Base-by-base conservation (phyloP, 140 eudicot genomes). In the Erigeron philadelphicus region DNA sequence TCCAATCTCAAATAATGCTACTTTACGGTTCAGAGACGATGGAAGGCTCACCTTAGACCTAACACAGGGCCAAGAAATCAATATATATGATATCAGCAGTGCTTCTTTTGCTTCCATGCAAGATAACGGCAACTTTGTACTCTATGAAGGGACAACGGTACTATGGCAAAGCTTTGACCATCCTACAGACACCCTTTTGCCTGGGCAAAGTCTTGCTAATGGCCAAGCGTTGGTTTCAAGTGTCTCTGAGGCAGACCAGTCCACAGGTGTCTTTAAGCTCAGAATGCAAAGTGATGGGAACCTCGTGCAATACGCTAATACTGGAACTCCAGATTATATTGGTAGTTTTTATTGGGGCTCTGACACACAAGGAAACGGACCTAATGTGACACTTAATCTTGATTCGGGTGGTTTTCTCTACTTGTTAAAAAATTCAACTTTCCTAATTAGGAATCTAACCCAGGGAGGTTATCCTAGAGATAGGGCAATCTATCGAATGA, bases 151-250 rank as follows among this genome's bases (percentile, higher is more conserved):
- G 2, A 17, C 18, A 8, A 53, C 59, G 59, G 8, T 15, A 53
- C 54, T 53, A 15, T 53, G 59, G 59, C 59, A 82, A 49, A 75
- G 67, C 31, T 82, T 84, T 43, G 81, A 80, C 71, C 64, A 80
- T 45, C 88, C 84, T 5, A 80, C 85, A 0, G 88, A 83, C 4
- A 41, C 81, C 38, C 75, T 84, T 53, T 74, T 84, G 78, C 69
- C 67, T n/a, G 85, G 79, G 7, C 88, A 84, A 18, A 70, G 52
- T 18, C 60, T 84, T 7, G 18, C 11, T 1, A 12, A 71, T 0
- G 83, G 64, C 19, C 66, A 77, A 23, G 53, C 38, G 17, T 46
- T 84, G 19, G 57, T 44, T 8, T 75, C 88, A 0, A 77, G 81
- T 63, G 76, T 69, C 64, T 80, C 88, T 23, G 31, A 64, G 47